Evolutionary conservation across 495 filamentous ascomycete genomes (phyloP).

Genomic region (Bacidia rubella): DNA sequence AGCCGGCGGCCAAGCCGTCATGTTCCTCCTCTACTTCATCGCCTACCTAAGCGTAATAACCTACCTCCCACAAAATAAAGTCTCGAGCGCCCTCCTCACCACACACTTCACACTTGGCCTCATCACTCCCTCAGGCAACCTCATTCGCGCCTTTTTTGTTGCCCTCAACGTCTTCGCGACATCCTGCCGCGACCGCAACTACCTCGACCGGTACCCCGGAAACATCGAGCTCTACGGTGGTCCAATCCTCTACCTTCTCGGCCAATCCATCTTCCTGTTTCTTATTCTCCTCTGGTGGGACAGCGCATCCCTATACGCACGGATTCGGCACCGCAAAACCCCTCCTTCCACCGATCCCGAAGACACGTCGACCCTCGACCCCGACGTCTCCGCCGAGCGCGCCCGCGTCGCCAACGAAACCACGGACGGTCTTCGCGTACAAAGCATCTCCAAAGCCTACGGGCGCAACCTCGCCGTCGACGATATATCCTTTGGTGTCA

Average conservation of each 20-base stretch:
- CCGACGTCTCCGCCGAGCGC: slow-evolving; percentile 35
- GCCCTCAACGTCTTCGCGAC: slow-evolving; percentile 66
- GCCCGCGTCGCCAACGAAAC: slow-evolving; percentile 30
- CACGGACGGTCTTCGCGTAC: slow-evolving; percentile 53
- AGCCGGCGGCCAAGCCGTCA: slow-evolving; percentile 53
- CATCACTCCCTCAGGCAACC: slow-evolving; percentile 54
- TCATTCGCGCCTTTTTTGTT: slow-evolving; percentile 56
- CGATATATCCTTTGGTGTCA: slow-evolving; percentile 68
- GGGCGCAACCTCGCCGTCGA: slow-evolving; percentile 56
- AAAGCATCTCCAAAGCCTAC: slow-evolving; percentile 67
- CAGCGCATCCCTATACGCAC: slow-evolving; percentile 41
- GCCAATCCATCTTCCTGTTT: slow-evolving; percentile 55
- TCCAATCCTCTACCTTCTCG: slow-evolving; percentile 61
- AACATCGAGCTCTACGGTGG: slow-evolving; percentile 61
- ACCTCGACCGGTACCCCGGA: slow-evolving; percentile 52
- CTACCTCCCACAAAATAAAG: slow-evolving; percentile 41
- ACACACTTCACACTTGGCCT: slow-evolving; percentile 55
- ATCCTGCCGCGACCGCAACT: slow-evolving; percentile 44
- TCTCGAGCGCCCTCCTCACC: slow-evolving; percentile 20
- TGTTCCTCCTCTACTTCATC: slow-evolving; percentile 71
- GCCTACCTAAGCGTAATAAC: slow-evolving; percentile 55
- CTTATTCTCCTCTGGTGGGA: slow-evolving; percentile 58
- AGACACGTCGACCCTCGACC: slow-evolving; percentile 29
- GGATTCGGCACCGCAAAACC: slow-evolving; percentile 24
- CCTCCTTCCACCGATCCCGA: slow-evolving; percentile 30